Evolutionary conservation across 768 basidiomycete species (phyloP), one percentile per base, ranked within the genome.

Genomic region (Sarcomyxa edulis): DNA sequence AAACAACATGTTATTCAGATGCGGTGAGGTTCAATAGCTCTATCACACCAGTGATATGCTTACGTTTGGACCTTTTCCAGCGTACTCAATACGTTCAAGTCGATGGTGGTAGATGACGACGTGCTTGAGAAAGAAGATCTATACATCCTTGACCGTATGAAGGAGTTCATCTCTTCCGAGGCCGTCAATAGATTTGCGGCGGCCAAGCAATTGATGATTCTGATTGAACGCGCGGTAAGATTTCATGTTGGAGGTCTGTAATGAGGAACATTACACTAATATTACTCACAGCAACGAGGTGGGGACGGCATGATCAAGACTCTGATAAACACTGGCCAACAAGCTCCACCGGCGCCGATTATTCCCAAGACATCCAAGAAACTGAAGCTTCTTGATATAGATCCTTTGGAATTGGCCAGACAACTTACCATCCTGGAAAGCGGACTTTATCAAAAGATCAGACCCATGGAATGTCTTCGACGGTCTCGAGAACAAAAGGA

Each of bases 381-480:
- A 59, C 59, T 94, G 43, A 91, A 89, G 46, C 65, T 98, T 8
- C 61, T 78, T 15, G 95, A 98, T 52, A 76, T 98, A 34, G 87
- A 95, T 48, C 71, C 93, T 1, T 60, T 92, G 40, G 95, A 98
- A 60, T 59, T 98, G 12, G 95, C 94, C 0, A 74, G 95, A 20
- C 95, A 98, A 56, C 63, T 98, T 44, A 97, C 95, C 1, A 81
- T 96, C 43, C 71, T 94, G 67, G 95, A 98, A 60, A 86, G 84
- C 47, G 68, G 74, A 32, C 62, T 94, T 28, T 98, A 91, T 63
- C 83, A 85, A 60, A 81, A 77, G 57, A 95, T 98, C 49, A 79
- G 80, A 24, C 84, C 90, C 0, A 82, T 84, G 62, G 95, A 98
- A 58, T 97, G 91, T 64, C 65, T 98, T 14, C 80, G 83, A 61